phyloP scores from a whole-genome alignment of 2,329 filamentous ascomycete genomes.

The Cercospora sesami region DNA sequence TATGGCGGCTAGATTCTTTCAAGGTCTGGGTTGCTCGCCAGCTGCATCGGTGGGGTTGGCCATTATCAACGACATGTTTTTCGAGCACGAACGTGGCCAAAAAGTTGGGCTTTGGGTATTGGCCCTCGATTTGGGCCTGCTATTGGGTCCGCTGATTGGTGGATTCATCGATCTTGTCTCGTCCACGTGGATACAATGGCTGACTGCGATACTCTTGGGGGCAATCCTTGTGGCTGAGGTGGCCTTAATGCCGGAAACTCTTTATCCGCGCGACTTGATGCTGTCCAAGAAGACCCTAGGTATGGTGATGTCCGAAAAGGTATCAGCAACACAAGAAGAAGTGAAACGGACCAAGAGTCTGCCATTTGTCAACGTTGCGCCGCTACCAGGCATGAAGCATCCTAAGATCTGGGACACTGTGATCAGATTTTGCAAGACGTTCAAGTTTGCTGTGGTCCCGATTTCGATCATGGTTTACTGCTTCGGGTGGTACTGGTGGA shows the following conservation, averaged over 20 bases:
- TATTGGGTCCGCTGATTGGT: slow-evolving; percentile 23
- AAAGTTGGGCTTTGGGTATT: slow-evolving; percentile 25
- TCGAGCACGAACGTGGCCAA: slow-evolving; percentile 26
- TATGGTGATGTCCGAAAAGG: slow-evolving; percentile 12
- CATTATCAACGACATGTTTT: slow-evolving; percentile 27
- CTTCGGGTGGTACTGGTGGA: slow-evolving; percentile 28
- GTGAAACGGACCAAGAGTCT: slow-evolving; percentile 21
- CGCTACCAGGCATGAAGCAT: slow-evolving; percentile 25
- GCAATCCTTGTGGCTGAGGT: slow-evolving; percentile 23
- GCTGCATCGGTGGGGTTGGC: slow-evolving; percentile 25
- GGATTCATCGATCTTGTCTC: slow-evolving; percentile 24
- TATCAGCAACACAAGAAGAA: slow-evolving; percentile 1
- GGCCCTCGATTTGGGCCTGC: slow-evolving; percentile 24
- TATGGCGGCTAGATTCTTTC: slow-evolving; percentile 26
- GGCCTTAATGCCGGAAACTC: slow-evolving; percentile 22
- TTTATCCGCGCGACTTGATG: slow-evolving; percentile 26
- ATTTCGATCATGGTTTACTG: slow-evolving; percentile 20
- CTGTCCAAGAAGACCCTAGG: slow-evolving; percentile 4
- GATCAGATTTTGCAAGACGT: slow-evolving; percentile 21
- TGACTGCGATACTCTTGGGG: slow-evolving; percentile 22
- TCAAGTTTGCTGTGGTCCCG: slow-evolving; percentile 23
- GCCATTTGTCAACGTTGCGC: slow-evolving; percentile 18
- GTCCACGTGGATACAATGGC: slow-evolving; percentile 24
- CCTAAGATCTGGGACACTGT: slow-evolving; percentile 23
- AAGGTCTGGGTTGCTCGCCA: slow-evolving; percentile 24